Evolutionary conservation across 306 rosid genomes (phyloP), one percentile per base, ranked within the genome.

Genomic region (Ceratonia siliqua): DNA sequence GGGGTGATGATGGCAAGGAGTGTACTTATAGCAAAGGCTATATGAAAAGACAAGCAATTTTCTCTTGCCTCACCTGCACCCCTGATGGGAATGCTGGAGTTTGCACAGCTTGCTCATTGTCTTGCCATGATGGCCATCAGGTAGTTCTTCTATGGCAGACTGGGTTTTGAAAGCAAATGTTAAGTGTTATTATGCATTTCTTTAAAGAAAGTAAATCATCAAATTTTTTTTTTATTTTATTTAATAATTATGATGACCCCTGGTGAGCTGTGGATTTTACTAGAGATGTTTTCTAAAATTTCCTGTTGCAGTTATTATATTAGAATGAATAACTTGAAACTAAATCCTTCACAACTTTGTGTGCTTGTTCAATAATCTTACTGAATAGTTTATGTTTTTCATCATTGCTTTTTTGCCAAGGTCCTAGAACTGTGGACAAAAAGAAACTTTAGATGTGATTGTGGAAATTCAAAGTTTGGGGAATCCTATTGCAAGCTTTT

Each of bases 91-190:
- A 92, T 83, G 96, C 97, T 82, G 99, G 99, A 82, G 98, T 95
- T 71, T 95, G 99, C 86, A 90, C 96, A n/a, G 99, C 99, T 64
- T 95, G 99, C 85, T 89, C 97, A 72, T 83, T 95, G 88, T 89
- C 98, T 75, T 95, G 99, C 84, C 99, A 95, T 62, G 99, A 95
- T 72, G 99, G 98, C 64, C 99, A 95, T 6, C 96, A 95, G 97
- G 99, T 95, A 83, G 39, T 68, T 64, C 21, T 14, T 50, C 66
- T 30, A 54, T 43, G 9, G 55, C 73, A 33, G 55, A 13, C 24
- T 57, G 67, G 28, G 18, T 59, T 65, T 72, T 46, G 17, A 20
- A 24, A 62, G 49, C 58, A 68, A 59, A 57, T 63, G 15, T 32
- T 41, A 14, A 55, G 18, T 62, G 33, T 36, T 38, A 5, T 30